Evolutionary conservation across 129 eudicot genomes (phyloP).

Genomic region (Centrapalus pauciflorus): DNA sequence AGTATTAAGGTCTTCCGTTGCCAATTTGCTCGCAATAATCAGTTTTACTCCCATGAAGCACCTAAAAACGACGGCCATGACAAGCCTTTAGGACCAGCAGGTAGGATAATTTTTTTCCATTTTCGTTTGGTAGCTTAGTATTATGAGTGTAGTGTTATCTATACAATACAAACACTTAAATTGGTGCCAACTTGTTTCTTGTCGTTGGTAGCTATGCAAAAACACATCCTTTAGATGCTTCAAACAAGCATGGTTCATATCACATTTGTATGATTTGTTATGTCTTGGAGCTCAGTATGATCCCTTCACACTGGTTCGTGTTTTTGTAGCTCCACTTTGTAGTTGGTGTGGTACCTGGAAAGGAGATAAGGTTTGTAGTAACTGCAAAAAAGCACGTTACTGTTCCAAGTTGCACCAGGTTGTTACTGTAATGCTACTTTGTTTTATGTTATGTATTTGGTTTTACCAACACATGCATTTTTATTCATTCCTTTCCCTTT

Average conservation of each 20-base stretch:
- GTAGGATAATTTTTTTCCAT: slow-evolving; percentile 26
- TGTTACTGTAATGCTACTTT: slow-evolving; percentile 5
- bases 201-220: too few species aligned
- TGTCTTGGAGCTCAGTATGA: too few species aligned
- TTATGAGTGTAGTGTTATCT: too few species aligned
- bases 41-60: slow-evolving; percentile 61
- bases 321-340: slow-evolving; percentile 62
- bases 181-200: too few species aligned
- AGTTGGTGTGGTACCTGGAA: slow-evolving; percentile 97
- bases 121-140: too few species aligned
- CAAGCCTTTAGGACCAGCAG: slow-evolving; percentile 52
- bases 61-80: slow-evolving; percentile 59
- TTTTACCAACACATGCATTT: background rate
- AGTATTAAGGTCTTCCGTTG: slow-evolving; percentile 89
- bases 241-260: too few species aligned
- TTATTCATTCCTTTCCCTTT: background rate
- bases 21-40: slow-evolving; percentile 61
- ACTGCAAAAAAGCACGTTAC: slow-evolving; percentile 68
- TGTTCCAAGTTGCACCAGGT: slow-evolving; percentile 91
- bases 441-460: background rate
- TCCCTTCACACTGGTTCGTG: slow-evolving; percentile 11
- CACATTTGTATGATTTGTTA: too few species aligned
- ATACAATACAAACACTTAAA: too few species aligned
- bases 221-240: too few species aligned
- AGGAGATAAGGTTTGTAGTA: slow-evolving; percentile 78